Conservation (phyloP, 345 rosid genomes). For the Microcos paniculata region DNA sequence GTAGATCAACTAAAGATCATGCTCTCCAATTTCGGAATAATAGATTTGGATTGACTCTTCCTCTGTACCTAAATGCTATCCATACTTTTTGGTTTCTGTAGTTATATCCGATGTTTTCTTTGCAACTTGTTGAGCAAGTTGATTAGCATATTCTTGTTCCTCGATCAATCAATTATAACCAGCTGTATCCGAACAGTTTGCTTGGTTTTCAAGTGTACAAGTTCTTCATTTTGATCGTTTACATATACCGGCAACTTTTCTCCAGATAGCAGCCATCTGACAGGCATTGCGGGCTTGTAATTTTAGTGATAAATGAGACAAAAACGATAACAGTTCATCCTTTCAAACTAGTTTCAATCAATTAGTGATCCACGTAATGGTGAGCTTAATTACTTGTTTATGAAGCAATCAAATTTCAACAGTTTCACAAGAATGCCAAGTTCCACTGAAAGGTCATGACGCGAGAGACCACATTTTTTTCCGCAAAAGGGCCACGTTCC, state of each 20-base stretch:
- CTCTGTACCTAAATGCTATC: conserved; percentile 7
- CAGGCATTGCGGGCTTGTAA: background rate
- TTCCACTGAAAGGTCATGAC: background rate
- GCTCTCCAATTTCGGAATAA: conserved; percentile 65
- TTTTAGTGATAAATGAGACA: background rate
- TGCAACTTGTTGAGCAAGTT: conserved; percentile 18
- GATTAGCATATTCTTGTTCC: background rate
- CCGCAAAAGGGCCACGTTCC: background rate
- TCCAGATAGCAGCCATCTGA: background rate
- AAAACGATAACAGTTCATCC: background rate
- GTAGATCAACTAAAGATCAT: conserved; percentile 77
- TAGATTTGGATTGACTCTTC: conserved; percentile 53
- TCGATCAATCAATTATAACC: conserved; percentile 3
- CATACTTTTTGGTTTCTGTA: conserved; percentile 26
- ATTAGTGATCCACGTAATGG: background rate
- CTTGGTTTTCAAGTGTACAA: conserved; percentile 10
- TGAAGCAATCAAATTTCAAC: background rate
- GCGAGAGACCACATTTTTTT: too few species aligned
- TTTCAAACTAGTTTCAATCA: background rate
- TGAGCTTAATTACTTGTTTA: background rate
- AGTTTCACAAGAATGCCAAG: background rate
- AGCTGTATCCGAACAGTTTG: conserved; percentile 5
- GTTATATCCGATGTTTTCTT: conserved; percentile 17
- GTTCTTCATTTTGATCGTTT: conserved; percentile 3
- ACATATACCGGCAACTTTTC: background rate